Base-by-base conservation (phyloP, 208 protist genomes). In the Tritrichomonas foetus region DNA sequence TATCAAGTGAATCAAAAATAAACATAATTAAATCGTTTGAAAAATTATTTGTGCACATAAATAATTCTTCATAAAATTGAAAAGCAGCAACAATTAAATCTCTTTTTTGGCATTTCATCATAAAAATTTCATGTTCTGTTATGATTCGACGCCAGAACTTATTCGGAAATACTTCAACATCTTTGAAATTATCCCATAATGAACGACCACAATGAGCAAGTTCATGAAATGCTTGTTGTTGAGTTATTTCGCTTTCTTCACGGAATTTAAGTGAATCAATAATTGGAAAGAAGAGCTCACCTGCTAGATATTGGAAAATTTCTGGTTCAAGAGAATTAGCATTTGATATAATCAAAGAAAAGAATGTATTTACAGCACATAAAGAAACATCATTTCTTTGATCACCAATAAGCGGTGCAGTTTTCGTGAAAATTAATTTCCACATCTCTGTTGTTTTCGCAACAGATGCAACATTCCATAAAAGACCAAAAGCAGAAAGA, bases 1-100 rank as follows among this genome's bases (percentile, higher is more conserved):
- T 1, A 27, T 89, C 78, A 1, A 89, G 25, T 39, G 78, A 89
- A 20, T 89, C 47, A 16, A 89, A 53, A 11, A 57, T n/a, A 11
- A 44, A 57, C 33, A 2, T 16, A 20, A 27, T 36, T 9, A 61
- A 14, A 11, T 89, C 27, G 0, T 33, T 39, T 33, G 16, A 22
- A 3, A 89, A 20, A 57, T 89, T 47, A n/a, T 82, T 47, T 20
- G 33, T 82, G 20, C 55, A 64, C 20, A 22, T 8, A 8, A 89
- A 57, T 39, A 89, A n/a, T 57, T 89, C 78, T 57, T 89, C 78
- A 89, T 89, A 89, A 49, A 89, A 89, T 39, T 39, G 47, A 13
- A 89, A 57, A 9, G 78, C 13, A 30, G 27, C 13, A 61, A 30
- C 44, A 36, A 27, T 13, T 11, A 89, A 39, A 1, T 89, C 78